A percentile compares a stretch with the other conserved stretches of the same genome.
phyloP scores from a whole-genome alignment of 306 rosid genomes.

The Aeschynomene evenia region DNA sequence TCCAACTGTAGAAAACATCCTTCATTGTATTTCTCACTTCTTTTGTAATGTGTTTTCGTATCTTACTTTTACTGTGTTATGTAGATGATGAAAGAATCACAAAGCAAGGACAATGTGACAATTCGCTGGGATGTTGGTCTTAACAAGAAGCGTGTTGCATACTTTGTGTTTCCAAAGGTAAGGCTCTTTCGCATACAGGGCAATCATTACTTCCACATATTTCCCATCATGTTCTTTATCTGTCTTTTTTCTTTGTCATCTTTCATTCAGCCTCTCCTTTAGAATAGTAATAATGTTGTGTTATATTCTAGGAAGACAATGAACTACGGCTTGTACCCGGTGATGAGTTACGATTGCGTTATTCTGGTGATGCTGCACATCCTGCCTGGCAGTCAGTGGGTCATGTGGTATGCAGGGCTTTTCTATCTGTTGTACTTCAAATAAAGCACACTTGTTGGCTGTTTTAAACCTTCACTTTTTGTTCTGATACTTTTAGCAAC shows the following conservation, averaged over 20 bases:
- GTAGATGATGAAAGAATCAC: slow-evolving; percentile 99
- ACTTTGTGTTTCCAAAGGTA: slow-evolving; percentile 98
- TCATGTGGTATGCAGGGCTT: slow-evolving; percentile 74
- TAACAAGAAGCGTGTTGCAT: slow-evolving; percentile 95
- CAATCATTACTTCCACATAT: background rate
- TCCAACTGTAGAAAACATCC: background rate
- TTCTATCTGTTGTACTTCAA: background rate
- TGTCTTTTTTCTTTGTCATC: background rate
- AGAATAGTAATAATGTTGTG: slow-evolving; percentile 21
- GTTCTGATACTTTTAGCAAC: background rate
- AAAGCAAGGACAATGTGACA: slow-evolving; percentile 94
- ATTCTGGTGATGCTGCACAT: slow-evolving; percentile 99
- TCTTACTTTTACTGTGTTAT: slow-evolving; percentile 34
- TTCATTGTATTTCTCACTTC: background rate
- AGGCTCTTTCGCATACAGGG: background rate
- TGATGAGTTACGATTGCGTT: slow-evolving; percentile 92
- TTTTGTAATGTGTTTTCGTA: slow-evolving; percentile 24
- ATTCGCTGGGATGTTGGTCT: slow-evolving; percentile 99
- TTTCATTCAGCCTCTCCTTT: background rate
- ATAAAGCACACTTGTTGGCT: background rate
- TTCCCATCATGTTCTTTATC: background rate
- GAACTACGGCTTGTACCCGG: slow-evolving; percentile 99
- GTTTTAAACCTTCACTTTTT: background rate
- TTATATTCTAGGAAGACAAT: slow-evolving; percentile 80
- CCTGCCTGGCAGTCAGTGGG: slow-evolving; percentile 99